These are phyloP conservation scores for Tolypocladium paradoxum DNA, from an alignment of 2,329 filamentous ascomycete species.

Conservation along the genomic window DNA sequence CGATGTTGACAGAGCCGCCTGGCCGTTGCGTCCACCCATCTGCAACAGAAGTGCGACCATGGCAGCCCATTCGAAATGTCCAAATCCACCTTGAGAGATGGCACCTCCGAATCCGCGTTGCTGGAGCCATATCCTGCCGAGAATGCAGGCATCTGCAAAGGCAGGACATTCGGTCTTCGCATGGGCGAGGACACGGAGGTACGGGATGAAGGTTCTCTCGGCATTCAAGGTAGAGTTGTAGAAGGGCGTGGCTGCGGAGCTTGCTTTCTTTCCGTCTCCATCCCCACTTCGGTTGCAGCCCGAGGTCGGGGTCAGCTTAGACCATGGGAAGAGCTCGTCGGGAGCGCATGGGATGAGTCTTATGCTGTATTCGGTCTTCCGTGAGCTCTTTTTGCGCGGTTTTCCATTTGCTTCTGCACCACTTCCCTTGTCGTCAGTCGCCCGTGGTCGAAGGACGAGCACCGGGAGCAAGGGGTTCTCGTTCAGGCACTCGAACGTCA, in stretches of 20 bases:
- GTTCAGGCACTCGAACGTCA: slow-evolving; percentile 56
- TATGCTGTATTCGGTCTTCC: slow-evolving; percentile 44
- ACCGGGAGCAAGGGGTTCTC: slow-evolving; percentile 71
- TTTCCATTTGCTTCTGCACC: slow-evolving; percentile 8
- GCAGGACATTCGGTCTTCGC: slow-evolving; percentile 57
- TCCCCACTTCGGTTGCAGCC: slow-evolving; percentile 56
- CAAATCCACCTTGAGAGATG: slow-evolving; percentile 73
- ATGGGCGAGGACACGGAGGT: slow-evolving; percentile 65
- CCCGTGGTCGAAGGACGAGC: slow-evolving; percentile 31
- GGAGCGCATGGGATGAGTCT: slow-evolving; percentile 68
- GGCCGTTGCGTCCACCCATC: slow-evolving; percentile 61
- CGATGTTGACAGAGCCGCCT: slow-evolving; percentile 62
- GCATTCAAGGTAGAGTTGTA: slow-evolving; percentile 82
- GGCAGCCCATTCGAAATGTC: slow-evolving; percentile 83
- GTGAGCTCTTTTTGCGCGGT: slow-evolving; percentile 12
- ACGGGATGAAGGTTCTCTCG: slow-evolving; percentile 62
- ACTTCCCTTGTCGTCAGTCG: slow-evolving; percentile 8
- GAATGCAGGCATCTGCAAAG: slow-evolving; percentile 73
- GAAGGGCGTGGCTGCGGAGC: slow-evolving; percentile 54
- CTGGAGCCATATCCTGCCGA: slow-evolving; percentile 81
- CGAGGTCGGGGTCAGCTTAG: slow-evolving; percentile 59
- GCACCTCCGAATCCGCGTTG: slow-evolving; percentile 70
- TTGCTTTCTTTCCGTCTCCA: slow-evolving; percentile 30
- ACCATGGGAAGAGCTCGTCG: slow-evolving; percentile 54
- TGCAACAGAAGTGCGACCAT: slow-evolving; percentile 71